These are phyloP conservation scores for Verticillium isaacii DNA, from an alignment of 2,329 filamentous ascomycete species.

Conservation along the genomic window DNA sequence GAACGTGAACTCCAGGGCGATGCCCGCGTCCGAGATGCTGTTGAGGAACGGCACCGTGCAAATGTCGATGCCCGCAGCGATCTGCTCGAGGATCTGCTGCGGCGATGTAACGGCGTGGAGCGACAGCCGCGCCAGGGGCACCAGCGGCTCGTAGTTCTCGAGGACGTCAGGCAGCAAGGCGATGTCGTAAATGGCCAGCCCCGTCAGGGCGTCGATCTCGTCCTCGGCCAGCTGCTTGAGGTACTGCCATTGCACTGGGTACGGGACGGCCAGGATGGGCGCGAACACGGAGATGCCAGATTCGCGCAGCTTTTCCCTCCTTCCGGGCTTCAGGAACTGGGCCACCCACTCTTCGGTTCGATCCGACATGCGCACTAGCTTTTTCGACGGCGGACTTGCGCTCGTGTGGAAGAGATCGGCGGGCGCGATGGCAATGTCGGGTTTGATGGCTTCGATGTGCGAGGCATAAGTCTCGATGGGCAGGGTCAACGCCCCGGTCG, in stretches of 20 bases:
- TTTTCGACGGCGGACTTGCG: slow-evolving; percentile 59
- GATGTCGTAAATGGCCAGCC: slow-evolving; percentile 75
- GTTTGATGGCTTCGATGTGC: slow-evolving; percentile 59
- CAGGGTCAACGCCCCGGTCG: slow-evolving; percentile 75
- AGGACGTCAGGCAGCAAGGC: slow-evolving; percentile 65
- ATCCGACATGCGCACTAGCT: slow-evolving; percentile 78
- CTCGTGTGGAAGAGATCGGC: slow-evolving; percentile 59
- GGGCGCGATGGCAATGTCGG: slow-evolving; percentile 76
- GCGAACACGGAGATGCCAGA: slow-evolving; percentile 48
- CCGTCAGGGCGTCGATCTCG: slow-evolving; percentile 49
- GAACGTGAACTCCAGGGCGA: slow-evolving; percentile 78
- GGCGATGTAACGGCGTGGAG: slow-evolving; percentile 67
- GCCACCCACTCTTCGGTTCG: slow-evolving; percentile 79
- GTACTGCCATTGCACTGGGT: slow-evolving; percentile 74
- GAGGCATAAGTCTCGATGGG: slow-evolving; percentile 64
- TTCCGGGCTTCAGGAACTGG: slow-evolving; percentile 52
- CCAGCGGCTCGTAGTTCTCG: slow-evolving; percentile 45
- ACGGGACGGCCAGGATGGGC: slow-evolving; percentile 69
- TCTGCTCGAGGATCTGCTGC: slow-evolving; percentile 70
- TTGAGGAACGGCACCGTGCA: slow-evolving; percentile 74
- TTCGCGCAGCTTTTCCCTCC: slow-evolving; percentile 21
- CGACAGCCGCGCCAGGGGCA: slow-evolving; percentile 66
- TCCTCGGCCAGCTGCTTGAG: slow-evolving; percentile 66
- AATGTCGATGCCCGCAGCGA: slow-evolving; percentile 74
- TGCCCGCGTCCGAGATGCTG: slow-evolving; percentile 72